These are phyloP conservation scores for Casuarina cunninghamiana DNA, from an alignment of 306 rosid genomes.

Conservation along the genomic window DNA sequence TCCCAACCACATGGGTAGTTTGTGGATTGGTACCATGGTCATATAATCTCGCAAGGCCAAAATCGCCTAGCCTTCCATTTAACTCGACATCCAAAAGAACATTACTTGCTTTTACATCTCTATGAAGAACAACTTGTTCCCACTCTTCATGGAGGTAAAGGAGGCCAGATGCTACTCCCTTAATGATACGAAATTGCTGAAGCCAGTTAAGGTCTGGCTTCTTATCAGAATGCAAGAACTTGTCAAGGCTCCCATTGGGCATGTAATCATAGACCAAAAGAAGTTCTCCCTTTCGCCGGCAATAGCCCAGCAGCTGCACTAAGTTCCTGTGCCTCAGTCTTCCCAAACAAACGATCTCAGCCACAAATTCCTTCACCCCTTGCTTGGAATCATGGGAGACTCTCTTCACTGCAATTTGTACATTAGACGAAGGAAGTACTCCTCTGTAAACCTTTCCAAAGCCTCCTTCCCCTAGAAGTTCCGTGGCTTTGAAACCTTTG, in stretches of 20 bases:
- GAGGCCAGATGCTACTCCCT: not conserved
- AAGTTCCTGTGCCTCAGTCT: too few relatives aligned
- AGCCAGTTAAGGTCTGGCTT: too few relatives aligned
- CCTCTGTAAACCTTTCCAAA: slow-evolving; percentile 22
- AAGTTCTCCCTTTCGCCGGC: not conserved
- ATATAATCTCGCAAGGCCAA: too few relatives aligned
- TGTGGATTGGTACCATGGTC: too few relatives aligned
- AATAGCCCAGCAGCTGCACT: too few relatives aligned
- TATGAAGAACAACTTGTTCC: too few relatives aligned
- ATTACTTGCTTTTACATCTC: too few relatives aligned
- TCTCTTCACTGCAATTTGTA: slow-evolving; percentile 40
- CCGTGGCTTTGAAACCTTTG: slow-evolving; percentile 30
- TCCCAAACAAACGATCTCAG: slow-evolving; percentile 28
- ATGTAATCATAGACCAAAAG: slow-evolving; percentile 42
- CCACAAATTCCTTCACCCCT: slow-evolving; percentile 42
- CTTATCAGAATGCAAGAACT: too few relatives aligned
- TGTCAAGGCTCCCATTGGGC: slow-evolving; percentile 24
- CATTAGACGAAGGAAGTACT: slow-evolving; percentile 14
- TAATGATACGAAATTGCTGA: too few relatives aligned
- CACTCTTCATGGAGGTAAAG: slow-evolving; percentile 48
- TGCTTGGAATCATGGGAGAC: slow-evolving; percentile 41
- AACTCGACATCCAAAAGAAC: slow-evolving; percentile 40
- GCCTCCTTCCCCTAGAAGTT: too few relatives aligned
- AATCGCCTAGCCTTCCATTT: slow-evolving; percentile 71
- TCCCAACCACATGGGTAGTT: too few relatives aligned